Percentiles rank a stretch among this genome's conserved stretches.
Conservation (phyloP, 1,284 basidiomycete species). For the Chalciporus sp. region DNA sequence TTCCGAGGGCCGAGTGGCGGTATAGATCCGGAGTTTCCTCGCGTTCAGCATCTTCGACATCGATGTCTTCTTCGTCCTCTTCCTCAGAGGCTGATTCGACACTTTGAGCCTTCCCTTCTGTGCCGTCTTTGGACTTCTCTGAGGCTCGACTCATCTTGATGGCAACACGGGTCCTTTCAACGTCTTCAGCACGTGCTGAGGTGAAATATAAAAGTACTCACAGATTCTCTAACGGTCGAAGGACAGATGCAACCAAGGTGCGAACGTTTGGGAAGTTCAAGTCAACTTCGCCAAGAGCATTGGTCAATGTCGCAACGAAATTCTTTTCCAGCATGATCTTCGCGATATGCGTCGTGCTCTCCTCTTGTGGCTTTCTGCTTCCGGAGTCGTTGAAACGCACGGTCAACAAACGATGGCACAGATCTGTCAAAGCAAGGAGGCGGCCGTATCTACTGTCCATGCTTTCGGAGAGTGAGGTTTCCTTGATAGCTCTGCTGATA, state of each 20-base stretch:
- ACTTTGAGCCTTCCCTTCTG: constrained; percentile 54
- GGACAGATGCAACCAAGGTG: constrained; percentile 80
- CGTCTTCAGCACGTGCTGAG: constrained; percentile 5
- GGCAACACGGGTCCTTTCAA: constrained; percentile 83
- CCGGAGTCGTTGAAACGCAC: constrained; percentile 65
- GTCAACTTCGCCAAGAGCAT: constrained; percentile 90
- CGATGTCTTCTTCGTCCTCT: constrained; percentile 63
- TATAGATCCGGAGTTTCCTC: constrained; percentile 94
- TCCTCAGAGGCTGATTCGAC: constrained; percentile 64
- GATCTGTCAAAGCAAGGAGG: constrained; percentile 83
- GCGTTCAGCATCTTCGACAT: constrained; percentile 46
- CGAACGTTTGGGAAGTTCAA: constrained; percentile 94
- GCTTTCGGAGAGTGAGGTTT: constrained; percentile 66
- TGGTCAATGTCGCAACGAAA: constrained; percentile 89
- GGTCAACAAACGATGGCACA: constrained; percentile 87
- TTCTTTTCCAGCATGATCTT: constrained; percentile 99
- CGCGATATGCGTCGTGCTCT: constrained; percentile 87
- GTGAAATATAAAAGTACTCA: constrained; percentile 43
- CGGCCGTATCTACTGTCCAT: constrained; percentile 86
- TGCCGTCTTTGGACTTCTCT: constrained; percentile 66
- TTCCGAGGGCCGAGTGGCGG: constrained; percentile 94
- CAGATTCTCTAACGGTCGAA: constrained; percentile 90
- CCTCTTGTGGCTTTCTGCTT: constrained; percentile 71
- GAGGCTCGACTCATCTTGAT: constrained; percentile 94
- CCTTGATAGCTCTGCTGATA: constrained; percentile 86